phyloP scores from a whole-genome alignment of 345 rosid species.

The Rhizophora mangle region DNA sequence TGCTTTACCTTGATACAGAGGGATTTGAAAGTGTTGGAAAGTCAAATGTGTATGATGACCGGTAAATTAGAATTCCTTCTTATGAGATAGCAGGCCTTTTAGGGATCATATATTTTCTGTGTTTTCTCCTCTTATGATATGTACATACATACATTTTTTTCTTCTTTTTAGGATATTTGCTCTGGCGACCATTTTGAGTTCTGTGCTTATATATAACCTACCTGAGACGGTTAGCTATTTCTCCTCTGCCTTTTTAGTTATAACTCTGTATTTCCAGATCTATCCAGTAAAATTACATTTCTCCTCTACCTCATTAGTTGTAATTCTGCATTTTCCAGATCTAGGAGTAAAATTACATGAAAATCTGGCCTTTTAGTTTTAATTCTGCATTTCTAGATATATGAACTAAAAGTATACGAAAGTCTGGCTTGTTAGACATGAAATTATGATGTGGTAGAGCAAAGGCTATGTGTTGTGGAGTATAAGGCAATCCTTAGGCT shows the following conservation, averaged over 20 bases:
- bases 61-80: conserved; percentile 43
- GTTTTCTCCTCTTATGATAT: conserved; percentile 10
- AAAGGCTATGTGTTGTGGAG: neutral
- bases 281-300: neutral
- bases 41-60: conserved; percentile 95
- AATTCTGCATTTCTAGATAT: neutral
- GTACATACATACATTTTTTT: neutral
- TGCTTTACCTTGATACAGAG: conserved; percentile 93
- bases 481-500: neutral
- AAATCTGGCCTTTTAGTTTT: conserved; percentile 3
- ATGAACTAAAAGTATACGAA: neutral
- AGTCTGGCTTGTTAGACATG: neutral
- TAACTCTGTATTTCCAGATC: neutral
- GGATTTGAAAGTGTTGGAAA: conserved; percentile 99
- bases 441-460: neutral
- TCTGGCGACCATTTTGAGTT: conserved; percentile 94
- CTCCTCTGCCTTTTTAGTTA: conserved; percentile 4
- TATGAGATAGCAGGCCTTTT: neutral
- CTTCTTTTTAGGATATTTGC: conserved; percentile 80
- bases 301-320: neutral
- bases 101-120: neutral
- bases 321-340: neutral
- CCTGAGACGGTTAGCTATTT: conserved; percentile 86
- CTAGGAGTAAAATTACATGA: neutral
- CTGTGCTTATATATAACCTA: conserved; percentile 91